Base-by-base conservation (phyloP, 768 basidiomycete genomes). In the Strobilomyces confusus region DNA sequence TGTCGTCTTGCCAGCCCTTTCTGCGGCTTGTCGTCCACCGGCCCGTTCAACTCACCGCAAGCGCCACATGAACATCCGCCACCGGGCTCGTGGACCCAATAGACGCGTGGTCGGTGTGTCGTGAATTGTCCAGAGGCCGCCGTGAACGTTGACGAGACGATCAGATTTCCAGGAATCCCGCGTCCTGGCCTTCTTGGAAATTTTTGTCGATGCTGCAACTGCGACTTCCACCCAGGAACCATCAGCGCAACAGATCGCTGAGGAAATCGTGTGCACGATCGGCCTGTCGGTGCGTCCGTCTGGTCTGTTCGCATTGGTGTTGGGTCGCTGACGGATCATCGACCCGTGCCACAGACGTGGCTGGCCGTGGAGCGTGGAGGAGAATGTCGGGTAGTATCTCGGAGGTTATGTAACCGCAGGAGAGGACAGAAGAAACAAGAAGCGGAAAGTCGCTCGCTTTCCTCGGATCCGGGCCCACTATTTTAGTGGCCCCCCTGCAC, bases 401-500 rank as follows among this genome's bases (percentile, higher is more conserved):
- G 51, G 56, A 51, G 25, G 52, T 60, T 58, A 65, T 63, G 65
- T 66, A 66, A 66, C 57, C 11, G 40, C 48, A 49, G 29, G 51
- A 19, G 42, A 51, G 46, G 45, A 41, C 37, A 34, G 56, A 59
- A 62, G 57, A 38, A 44, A 38, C 48, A 14, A 57, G 65, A 66
- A 62, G 60, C 17, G 45, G 62, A 59, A 60, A 51, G 52, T 43
- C 58, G 9, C 11, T 56, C 40, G 55, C 63, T 63, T 57, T 53
- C 57, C 48, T 57, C 52, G 58, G 57, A 34, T 13, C 20, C 48
- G 33, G 30, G 43, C 11, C 32, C 33, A 15, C 56, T 65, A 56
- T 63, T 57, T 62, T 51, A 60, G 44, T 56, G 36, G 45, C 48
- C 14, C 30, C 32, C 20, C 46, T 3, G 17, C 49, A 49, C 48